Evolutionary conservation across 345 rosid genomes (phyloP), one percentile per base, ranked within the genome.

Genomic region (Populus tremula): DNA sequence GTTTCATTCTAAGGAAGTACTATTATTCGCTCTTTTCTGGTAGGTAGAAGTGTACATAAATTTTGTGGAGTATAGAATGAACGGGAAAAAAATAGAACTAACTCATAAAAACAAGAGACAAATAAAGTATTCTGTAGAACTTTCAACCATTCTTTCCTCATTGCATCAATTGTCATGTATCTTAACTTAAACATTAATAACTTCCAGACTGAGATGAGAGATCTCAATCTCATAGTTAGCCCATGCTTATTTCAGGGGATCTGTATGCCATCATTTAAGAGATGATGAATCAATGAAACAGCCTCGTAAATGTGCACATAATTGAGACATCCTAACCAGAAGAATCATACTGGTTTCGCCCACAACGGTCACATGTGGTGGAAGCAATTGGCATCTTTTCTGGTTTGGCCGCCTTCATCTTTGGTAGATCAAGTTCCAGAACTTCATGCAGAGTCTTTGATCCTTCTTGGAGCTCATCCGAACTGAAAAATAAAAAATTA

Each of bases 401-500:
- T 5, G 91, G 83, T 77, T 87, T 90, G 50, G 56, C 71, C 82
- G 86, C 85, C 71, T n/a, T 78, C 89, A 95, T 73, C 25, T 82
- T 82, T 8, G 92, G 88, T 69, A 95, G 77, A 83, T 95, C 99
- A 29, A 82, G 77, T 70, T 90, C 94, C 83, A 93, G 88, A 76
- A 94, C 98, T 79, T 91, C 94, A 3, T 61, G 84, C 75, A 94
- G 88, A 29, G 89, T 93, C 84, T 88, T 89, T 21, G 88, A 81
- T 35, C 91, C 97, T 88, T 89, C 87, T 72, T 79, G 82, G 45
- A 93, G 89, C 85, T 94, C 98, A n/a, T 87, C 91, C 84, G 49
- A 84, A 84, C 98, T 94, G 88, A 64, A 77, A 84, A 63, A 45
- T n/a, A 12, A 35, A 23, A 12, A 49, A 11, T 35, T n/a, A 6